phyloP scores from a whole-genome alignment of 371 early-diverging fungal genomes.

The Syncephalis fuscata region DNA sequence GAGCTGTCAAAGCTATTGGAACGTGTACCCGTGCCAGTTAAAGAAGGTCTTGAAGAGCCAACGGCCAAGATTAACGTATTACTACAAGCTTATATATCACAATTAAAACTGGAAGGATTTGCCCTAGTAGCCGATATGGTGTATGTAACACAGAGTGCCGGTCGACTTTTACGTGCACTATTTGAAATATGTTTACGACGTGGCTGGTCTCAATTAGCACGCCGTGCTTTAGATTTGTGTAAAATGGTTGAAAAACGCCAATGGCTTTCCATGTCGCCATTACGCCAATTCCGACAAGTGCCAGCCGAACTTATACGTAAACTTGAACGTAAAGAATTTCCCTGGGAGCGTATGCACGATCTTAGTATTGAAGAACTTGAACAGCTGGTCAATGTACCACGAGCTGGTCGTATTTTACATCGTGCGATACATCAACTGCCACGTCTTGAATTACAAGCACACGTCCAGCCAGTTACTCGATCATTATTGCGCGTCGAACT shows the following conservation, averaged over 20 bases:
- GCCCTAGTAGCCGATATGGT: conserved; percentile 92
- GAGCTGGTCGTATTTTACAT: conserved; percentile 76
- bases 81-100: conserved; percentile 87
- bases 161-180: conserved; percentile 86
- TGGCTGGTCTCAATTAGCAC: conserved; percentile 88
- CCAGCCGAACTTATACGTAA: conserved; percentile 72
- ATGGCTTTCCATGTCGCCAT: conserved; percentile 89
- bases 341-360: conserved; percentile 88
- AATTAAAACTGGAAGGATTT: conserved; percentile 80
- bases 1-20: conserved; percentile 85
- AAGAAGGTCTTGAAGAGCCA: conserved; percentile 79
- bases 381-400: conserved; percentile 74
- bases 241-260: conserved; percentile 84
- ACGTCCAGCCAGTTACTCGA: conserved; percentile 86
- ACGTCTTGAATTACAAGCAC: conserved; percentile 68
- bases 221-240: conserved; percentile 72
- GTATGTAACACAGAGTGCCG: conserved; percentile 90
- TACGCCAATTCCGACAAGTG: conserved; percentile 75
- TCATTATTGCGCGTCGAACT: conserved; percentile 77
- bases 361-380: conserved; percentile 81
- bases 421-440: conserved; percentile 86
- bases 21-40: conserved; percentile 86
- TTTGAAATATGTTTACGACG: conserved; percentile 89
- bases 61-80: conserved; percentile 91
- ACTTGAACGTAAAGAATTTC: conserved; percentile 85